phyloP scores from a whole-genome alignment of 176 grass and related monocot species.

The Avena sativa region DNA sequence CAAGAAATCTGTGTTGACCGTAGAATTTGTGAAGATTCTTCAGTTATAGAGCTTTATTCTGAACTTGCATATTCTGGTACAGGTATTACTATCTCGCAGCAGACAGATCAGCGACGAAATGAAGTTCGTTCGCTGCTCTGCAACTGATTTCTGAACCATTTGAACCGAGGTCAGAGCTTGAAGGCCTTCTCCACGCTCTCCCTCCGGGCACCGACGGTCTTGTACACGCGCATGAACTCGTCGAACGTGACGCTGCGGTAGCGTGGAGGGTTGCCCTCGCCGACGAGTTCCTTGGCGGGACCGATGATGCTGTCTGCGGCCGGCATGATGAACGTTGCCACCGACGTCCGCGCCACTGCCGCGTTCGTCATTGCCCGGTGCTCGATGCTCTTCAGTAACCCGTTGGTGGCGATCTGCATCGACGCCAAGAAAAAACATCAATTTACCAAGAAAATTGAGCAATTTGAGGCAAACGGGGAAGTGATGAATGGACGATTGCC shows the following conservation, averaged over 20 bases:
- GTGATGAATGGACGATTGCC: constrained; percentile 14
- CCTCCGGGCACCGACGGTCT: constrained; percentile 50
- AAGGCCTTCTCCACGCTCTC: constrained; percentile 68
- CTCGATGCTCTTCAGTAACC: constrained; percentile 70
- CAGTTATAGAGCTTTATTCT: not conserved
- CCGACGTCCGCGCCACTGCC: constrained; percentile 44
- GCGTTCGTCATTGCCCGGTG: constrained; percentile 60
- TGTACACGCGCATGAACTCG: constrained; percentile 68
- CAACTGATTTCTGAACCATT: not conserved
- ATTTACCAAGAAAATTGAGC: not conserved
- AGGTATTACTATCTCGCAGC: not conserved
- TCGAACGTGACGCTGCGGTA: constrained; percentile 63
- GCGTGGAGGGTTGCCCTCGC: constrained; percentile 26
- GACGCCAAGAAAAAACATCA: not conserved
- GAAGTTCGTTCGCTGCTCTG: not conserved
- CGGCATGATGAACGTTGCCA: constrained; percentile 66
- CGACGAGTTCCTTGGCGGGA: constrained; percentile 18
- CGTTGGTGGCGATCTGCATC: constrained; percentile 55
- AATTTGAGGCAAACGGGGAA: not conserved
- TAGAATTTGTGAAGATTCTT: not conserved
- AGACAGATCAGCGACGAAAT: not conserved
- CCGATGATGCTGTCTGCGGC: constrained; percentile 52
- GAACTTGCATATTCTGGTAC: not conserved
- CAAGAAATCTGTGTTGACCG: not conserved
- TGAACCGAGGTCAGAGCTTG: constrained; percentile 41